Base-by-base conservation (phyloP, 257 asterid genomes). In the Voacanga thouarsii region DNA sequence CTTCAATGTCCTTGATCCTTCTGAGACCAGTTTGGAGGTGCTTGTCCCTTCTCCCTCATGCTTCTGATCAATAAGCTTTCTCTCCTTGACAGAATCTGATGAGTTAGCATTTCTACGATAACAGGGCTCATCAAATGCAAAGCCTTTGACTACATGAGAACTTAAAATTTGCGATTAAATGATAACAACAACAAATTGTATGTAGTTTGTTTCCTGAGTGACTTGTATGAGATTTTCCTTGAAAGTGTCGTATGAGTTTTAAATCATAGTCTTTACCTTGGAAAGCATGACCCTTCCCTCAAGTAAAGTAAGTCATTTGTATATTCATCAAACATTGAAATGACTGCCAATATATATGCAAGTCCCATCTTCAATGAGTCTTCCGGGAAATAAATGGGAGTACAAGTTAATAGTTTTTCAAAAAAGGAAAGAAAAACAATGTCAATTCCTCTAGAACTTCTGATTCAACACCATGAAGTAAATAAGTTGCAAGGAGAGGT, bases 281-380 rank as follows among this genome's bases (percentile, higher is more conserved):
- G 93, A 84, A 92, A 89, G 83, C 97, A 94, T 10, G 98, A 92
- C 11, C 97, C 98, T 82, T 94, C 97, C 12, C 92, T 83, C 75
- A 94, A 72, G 82, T 81, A 85, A 75, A 94, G 97, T 30, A 91
- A 67, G 85, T 94, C 98, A 50, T 94, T 94, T 7, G 88, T 92
- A 61, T 92, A 94, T 81, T 94, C 98, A 12, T 94, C 98, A 65
- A 86, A 94, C 85, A 92, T 78, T 45, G 97, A 88, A 76, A 94
- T 59, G 33, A 84, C 85, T 11, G 98, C 93, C 72, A 92, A 81
- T 59, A 86, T 88, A 76, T 90, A 94, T 14, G 97, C 91, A 74
- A 94, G 81, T 74, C 98, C 98, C 97, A 91, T 88, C 82, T 68
- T 76, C 61, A 92, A 77, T 1, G 98, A 94, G 55, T 87, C 92